Base-by-base conservation (phyloP, 306 rosid species). In the Ziziphus jujuba region DNA sequence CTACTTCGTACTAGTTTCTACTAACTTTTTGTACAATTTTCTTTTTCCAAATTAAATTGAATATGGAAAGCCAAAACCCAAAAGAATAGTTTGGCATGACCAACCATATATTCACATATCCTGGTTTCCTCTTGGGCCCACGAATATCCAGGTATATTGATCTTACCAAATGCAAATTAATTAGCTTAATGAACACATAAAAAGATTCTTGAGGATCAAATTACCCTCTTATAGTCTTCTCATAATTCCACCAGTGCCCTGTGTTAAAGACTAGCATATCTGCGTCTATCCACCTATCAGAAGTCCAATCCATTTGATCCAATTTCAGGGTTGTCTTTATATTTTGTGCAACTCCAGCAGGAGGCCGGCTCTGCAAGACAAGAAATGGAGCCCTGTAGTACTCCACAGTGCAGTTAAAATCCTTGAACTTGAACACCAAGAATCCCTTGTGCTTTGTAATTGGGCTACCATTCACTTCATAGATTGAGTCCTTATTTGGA, bases 381-480 rank as follows among this genome's bases (percentile, higher is more conserved):
- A 89, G 96, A 73, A 87, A 92, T 3, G 98, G 96, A 54, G 98
- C 81, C 72, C 98, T 75, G 69, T 92, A 89, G 72, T 92, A 89
- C 76, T 92, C 96, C 56, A 92, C 77, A 0, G 95, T 87, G 63
- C 96, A 87, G 79, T 92, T 92, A 73, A 47, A 92, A 56, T 82
- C 90, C 64, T 73, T 82, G 76, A 92, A 89, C 73, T 62, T 87
- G 80, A 89, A 92, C 66, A 82, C 87, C 75, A 92, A 81, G 78
- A 74, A 92, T 12, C 96, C 98, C 59, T 82, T 92, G 82, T 92
- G 98, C 86, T 92, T 92, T 51, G 98, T 87, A n/a, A 92, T 89
- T 38, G 98, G 98, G 20, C 49, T 89, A 9, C 95, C 97, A 59
- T 89, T 91, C 71, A 89, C 95, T 87, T 91, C 96, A 57, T 89